Evolutionary conservation across 371 early-diverging fungal species (phyloP), one percentile per base, ranked within the genome.

Genomic region (Zancudomyces culisetae): DNA sequence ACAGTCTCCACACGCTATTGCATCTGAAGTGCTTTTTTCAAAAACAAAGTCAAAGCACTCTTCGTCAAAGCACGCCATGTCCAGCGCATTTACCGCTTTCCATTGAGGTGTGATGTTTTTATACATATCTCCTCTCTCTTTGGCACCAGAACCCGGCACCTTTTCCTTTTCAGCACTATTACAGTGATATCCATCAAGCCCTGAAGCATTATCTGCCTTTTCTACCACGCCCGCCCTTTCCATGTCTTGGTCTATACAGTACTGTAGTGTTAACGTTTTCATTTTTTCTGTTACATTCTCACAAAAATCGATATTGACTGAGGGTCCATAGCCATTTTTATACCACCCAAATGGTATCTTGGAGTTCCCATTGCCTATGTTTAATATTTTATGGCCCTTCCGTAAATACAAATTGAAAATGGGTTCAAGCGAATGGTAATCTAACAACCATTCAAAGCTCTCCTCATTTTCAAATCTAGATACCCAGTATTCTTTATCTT

Each of bases 291-390:
- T 62, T 3, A 72, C 73, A 46, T 66, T 68, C 26, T 55, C 59
- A 28, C 69, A 65, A 55, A 68, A 72, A 52, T 72, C 73, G 1
- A 72, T 57, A 58, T 69, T 72, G 4, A 30, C 60, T 42, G 27
- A 72, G 48, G 4, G 49, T 10, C 48, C 43, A 41, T 63, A 63
- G 2, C 73, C 73, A 35, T 28, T 24, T 23, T 68, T 62, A 3
- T 57, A 57, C 51, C 75, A 43, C 21, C 74, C 70, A 46, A 69
- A 59, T 0, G 66, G 59, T n/a, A 78, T 59, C 1, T 49, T 55
- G 10, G 71, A 70, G 57, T 76, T 78, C 0, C 79, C 79, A 55
- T 73, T 73, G 1, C 79, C 79, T 13, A 68, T 26, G 24, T 65
- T 59, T 22, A 70, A 42, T 13, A 70, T 61, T 21, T 15, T 12